Conservation (phyloP, 2,329 filamentous ascomycete species). For the Dothiorella sarmentorum region DNA sequence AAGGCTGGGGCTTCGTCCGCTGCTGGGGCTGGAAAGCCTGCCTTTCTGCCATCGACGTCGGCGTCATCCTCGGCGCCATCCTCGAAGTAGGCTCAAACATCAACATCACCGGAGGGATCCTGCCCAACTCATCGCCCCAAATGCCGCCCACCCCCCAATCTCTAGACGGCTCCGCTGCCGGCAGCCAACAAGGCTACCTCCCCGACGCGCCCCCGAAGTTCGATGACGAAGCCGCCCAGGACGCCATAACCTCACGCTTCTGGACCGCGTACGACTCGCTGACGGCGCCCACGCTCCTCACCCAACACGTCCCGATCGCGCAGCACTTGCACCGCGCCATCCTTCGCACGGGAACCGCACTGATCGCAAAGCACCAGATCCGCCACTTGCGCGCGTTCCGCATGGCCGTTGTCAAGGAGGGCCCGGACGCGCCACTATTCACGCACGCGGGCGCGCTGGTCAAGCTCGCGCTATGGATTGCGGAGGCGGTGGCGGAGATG, state of each 20-base stretch:
- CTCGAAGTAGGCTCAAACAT: constrained; percentile 71
- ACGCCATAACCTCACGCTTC: constrained; percentile 51
- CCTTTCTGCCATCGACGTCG: constrained; percentile 86
- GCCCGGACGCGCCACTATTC: constrained; percentile 86
- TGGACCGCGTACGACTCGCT: constrained; percentile 59
- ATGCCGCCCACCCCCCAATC: constrained; percentile 24
- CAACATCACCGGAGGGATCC: neutral
- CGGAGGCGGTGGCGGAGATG: constrained; percentile 85
- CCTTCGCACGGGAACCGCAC: constrained; percentile 82
- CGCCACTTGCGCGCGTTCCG: constrained; percentile 88
- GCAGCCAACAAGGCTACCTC: constrained; percentile 23
- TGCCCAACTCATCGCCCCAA: neutral
- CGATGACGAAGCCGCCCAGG: constrained; percentile 32
- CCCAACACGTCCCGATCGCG: constrained; percentile 73
- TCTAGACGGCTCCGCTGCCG: constrained; percentile 5
- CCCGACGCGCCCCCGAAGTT: constrained; percentile 23
- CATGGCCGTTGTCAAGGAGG: constrained; percentile 93
- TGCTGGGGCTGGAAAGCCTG: constrained; percentile 98
- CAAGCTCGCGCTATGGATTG: constrained; percentile 91
- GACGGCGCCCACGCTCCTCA: constrained; percentile 62
- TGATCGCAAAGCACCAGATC: constrained; percentile 92
- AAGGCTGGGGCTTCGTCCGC: constrained; percentile 94
- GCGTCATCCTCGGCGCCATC: constrained; percentile 86
- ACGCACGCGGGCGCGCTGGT: constrained; percentile 89
- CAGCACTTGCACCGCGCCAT: constrained; percentile 90